Percentiles rank a stretch among this genome's conserved stretches.
Evolutionary conservation across 768 basidiomycete species (phyloP).

Genomic region (Pisolithus orientalis): DNA sequence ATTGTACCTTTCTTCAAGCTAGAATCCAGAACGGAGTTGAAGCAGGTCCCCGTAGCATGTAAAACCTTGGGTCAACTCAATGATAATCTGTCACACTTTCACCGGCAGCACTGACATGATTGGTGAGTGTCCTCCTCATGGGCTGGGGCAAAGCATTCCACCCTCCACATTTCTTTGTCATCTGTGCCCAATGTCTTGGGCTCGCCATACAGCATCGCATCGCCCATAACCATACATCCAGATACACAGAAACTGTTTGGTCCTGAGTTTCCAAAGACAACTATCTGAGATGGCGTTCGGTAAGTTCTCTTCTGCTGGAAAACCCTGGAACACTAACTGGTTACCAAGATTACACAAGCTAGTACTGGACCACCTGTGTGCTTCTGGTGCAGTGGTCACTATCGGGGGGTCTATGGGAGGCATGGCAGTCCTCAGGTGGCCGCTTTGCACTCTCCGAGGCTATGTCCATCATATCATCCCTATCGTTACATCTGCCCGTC

Average conservation of each 20-base stretch:
- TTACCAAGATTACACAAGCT: constrained; percentile 70
- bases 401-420: constrained; percentile 99
- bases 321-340: background rate
- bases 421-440: constrained; percentile 96
- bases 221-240: constrained; percentile 78
- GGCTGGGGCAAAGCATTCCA: constrained; percentile 93
- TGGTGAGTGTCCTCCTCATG: constrained; percentile 76
- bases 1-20: constrained; percentile 71
- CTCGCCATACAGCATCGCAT: constrained; percentile 91
- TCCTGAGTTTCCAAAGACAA: constrained; percentile 89
- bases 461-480: constrained; percentile 83
- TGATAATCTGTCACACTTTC: constrained; percentile 98
- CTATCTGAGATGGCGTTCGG: constrained; percentile 91
- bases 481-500: constrained; percentile 88
- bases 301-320: constrained; percentile 30
- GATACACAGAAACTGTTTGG: constrained; percentile 74
- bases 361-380: constrained; percentile 77
- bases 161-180: constrained; percentile 79
- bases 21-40: constrained; percentile 69
- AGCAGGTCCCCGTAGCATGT: constrained; percentile 86
- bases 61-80: constrained; percentile 99
- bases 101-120: constrained; percentile 95
- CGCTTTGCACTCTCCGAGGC: constrained; percentile 67
- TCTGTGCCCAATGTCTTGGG: constrained; percentile 92
- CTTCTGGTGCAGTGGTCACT: constrained; percentile 75